These are phyloP conservation scores for Neopestalotiopsis sp. DNA, from an alignment of 2,329 filamentous ascomycete genomes.

Conservation along the genomic window DNA sequence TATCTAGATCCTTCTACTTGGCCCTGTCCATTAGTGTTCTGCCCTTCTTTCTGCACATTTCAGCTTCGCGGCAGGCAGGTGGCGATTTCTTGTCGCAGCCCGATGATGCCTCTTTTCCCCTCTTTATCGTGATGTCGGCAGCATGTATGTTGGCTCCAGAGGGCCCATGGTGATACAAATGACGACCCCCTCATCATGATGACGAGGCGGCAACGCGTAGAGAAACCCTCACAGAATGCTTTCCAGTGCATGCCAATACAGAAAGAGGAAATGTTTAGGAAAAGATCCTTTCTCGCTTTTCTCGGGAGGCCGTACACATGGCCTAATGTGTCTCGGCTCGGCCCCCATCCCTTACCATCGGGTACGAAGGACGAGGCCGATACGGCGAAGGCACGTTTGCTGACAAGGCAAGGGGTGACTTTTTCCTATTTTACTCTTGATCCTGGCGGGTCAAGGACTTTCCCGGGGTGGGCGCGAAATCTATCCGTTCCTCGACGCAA, in stretches of 20 bases:
- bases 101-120: not conserved
- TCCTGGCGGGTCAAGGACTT: not conserved
- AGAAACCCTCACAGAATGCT: not conserved
- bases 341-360: not conserved
- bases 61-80: conserved; percentile 2
- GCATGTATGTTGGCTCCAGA: not conserved
- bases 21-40: not conserved
- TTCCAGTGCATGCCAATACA: not conserved
- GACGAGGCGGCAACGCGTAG: not conserved
- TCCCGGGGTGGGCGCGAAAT: not conserved
- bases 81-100: not conserved
- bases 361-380: not conserved
- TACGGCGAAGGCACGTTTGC: conserved; percentile 2
- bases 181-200: not conserved
- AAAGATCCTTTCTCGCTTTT: not conserved
- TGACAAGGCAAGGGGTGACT: not conserved
- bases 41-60: not conserved
- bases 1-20: not conserved
- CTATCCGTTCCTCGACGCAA: not conserved
- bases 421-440: not conserved
- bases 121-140: not conserved
- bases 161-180: not conserved
- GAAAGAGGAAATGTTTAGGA: not conserved
- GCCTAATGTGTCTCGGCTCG: not conserved
- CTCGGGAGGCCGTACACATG: not conserved